These are phyloP conservation scores for Backusella tarrabulga DNA, from an alignment of 192 early-diverging fungal genomes.

Conservation along the genomic window DNA sequence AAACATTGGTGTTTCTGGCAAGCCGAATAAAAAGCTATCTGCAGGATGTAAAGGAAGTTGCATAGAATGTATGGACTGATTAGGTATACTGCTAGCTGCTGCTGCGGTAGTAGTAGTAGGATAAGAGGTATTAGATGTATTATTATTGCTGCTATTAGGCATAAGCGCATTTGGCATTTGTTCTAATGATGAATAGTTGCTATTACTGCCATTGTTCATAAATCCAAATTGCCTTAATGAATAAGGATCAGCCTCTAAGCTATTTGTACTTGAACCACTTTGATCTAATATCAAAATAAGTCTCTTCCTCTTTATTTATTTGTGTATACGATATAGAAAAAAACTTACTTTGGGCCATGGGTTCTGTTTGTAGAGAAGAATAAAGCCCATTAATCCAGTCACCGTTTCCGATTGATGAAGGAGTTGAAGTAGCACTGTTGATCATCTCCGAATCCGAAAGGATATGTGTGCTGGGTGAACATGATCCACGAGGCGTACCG, in stretches of 20 bases:
- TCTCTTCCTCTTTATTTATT: neutral
- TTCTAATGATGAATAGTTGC: slow-evolving; percentile 14
- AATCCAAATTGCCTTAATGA: slow-evolving; percentile 26
- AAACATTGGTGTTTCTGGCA: neutral
- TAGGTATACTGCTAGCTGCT: neutral
- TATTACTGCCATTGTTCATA: slow-evolving; percentile 14
- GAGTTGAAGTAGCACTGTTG: slow-evolving; percentile 7
- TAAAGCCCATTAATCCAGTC: slow-evolving; percentile 36
- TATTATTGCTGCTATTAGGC: neutral
- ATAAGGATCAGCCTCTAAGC: slow-evolving; percentile 12
- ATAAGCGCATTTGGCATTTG: neutral
- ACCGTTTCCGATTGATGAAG: slow-evolving; percentile 20
- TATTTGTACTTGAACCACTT: neutral
- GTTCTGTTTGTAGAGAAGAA: slow-evolving; percentile 13
- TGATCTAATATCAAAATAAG: neutral
- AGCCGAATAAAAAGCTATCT: slow-evolving; percentile 4
- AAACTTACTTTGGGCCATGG: slow-evolving; percentile 11
- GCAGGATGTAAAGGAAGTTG: neutral
- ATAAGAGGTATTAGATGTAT: neutral
- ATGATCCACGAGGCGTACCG: neutral
- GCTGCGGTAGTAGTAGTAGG: neutral
- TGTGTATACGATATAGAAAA: neutral
- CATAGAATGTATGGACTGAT: neutral
- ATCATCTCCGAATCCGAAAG: slow-evolving; percentile 1
- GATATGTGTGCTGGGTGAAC: neutral